phyloP scores from a whole-genome alignment of 1,139 yeast species.

The Pichia sp. region DNA sequence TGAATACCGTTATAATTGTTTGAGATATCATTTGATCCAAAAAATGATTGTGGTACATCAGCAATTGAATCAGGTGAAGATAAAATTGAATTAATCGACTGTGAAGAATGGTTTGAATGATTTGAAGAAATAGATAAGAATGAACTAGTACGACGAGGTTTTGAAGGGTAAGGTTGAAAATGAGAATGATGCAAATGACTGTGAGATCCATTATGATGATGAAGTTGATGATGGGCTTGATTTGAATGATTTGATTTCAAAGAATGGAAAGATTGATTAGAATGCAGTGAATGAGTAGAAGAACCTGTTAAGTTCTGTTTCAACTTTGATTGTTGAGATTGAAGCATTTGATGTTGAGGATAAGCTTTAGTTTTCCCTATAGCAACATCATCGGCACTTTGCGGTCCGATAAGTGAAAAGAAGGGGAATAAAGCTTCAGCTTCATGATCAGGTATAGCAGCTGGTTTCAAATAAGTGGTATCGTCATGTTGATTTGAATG shows the following conservation, averaged over 20 bases:
- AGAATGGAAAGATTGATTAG: conserved; percentile 11
- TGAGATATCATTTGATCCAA: conserved; percentile 22
- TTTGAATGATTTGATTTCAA: not conserved
- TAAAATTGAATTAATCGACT: conserved; percentile 20
- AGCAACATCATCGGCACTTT: not conserved
- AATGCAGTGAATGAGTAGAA: conserved; percentile 19
- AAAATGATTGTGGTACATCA: conserved; percentile 24
- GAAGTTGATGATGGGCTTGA: conserved; percentile 7
- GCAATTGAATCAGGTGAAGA: conserved; percentile 19
- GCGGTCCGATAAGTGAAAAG: conserved; percentile 44
- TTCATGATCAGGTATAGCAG: conserved; percentile 13
- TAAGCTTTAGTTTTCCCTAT: not conserved
- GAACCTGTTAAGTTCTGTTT: conserved; percentile 22
- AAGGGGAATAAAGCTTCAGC: conserved; percentile 40
- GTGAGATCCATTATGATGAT: conserved; percentile 22
- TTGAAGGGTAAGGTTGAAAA: conserved; percentile 25
- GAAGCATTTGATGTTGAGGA: not conserved
- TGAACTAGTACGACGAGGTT: conserved; percentile 25
- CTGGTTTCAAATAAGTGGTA: not conserved
- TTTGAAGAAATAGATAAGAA: conserved; percentile 26
- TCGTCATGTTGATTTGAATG: not conserved
- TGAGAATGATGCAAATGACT: conserved; percentile 23
- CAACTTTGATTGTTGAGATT: not conserved
- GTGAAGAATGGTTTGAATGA: conserved; percentile 18
- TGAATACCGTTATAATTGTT: conserved; percentile 20